A percentile compares a stretch with the other conserved stretches of the same genome.
Evolutionary conservation across 306 rosid species (phyloP).

Genomic region (Sicyos edulis): DNA sequence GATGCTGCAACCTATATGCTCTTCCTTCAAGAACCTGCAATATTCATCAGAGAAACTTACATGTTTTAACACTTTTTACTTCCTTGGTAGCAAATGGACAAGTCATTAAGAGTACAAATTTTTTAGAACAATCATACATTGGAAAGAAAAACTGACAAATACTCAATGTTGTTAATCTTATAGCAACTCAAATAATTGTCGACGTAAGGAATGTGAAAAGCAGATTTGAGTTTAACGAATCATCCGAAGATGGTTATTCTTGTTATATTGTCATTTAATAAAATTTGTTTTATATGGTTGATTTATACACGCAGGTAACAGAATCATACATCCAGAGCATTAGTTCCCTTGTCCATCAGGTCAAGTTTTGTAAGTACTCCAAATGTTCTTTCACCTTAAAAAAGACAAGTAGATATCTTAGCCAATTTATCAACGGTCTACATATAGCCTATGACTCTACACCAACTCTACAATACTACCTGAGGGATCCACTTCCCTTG

Average conservation of each 20-base stretch:
- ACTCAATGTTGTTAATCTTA: not conserved
- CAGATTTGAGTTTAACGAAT: not conserved
- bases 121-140: constrained; percentile 7
- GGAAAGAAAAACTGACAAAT: not conserved
- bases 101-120: not conserved
- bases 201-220: not conserved
- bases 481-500: constrained; percentile 87
- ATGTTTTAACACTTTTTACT: constrained; percentile 15
- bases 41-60: constrained; percentile 29
- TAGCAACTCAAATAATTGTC: not conserved
- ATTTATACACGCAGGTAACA: not conserved
- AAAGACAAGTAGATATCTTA: constrained; percentile 13
- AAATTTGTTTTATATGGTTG: not conserved
- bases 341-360: constrained; percentile 96
- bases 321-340: constrained; percentile 71
- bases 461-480: constrained; percentile 30
- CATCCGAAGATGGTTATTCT: not conserved
- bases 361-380: constrained; percentile 93
- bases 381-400: constrained; percentile 88
- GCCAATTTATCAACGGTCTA: not conserved
- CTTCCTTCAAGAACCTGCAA: constrained; percentile 91
- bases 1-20: constrained; percentile 86
- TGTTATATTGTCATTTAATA: not conserved
- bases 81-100: constrained; percentile 4
- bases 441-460: not conserved